These are phyloP conservation scores for Pythium graminicola DNA, from an alignment of 352 stramenopile genomes.

Conservation along the genomic window DNA sequence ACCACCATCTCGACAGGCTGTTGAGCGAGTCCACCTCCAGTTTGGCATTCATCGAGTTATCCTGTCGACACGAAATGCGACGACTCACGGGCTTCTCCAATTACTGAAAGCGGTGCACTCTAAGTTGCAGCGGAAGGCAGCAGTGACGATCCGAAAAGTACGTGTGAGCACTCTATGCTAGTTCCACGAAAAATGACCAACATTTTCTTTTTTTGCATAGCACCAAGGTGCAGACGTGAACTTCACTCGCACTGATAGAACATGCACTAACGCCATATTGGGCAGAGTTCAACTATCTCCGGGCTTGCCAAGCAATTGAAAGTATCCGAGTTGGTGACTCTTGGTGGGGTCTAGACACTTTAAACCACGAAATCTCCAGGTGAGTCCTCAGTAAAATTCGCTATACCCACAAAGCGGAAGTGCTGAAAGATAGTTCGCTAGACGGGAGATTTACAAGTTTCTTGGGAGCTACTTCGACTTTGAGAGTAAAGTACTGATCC, in stretches of 20 bases:
- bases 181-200: no score
- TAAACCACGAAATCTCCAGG: slow-evolving; percentile 24
- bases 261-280: not conserved
- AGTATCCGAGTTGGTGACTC: slow-evolving; percentile 46
- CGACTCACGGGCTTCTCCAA: slow-evolving; percentile 49
- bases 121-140: slow-evolving; percentile 38
- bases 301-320: slow-evolving; percentile 67
- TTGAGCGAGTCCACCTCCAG: slow-evolving; percentile 64
- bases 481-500: slow-evolving; percentile 66
- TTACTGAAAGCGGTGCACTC: slow-evolving; percentile 57
- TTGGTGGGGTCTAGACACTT: slow-evolving; percentile 24
- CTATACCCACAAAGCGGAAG: not conserved
- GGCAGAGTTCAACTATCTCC: slow-evolving; percentile 71
- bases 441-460: slow-evolving; percentile 56
- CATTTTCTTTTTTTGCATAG: no score
- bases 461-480: slow-evolving; percentile 77
- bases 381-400: not conserved
- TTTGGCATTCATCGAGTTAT: slow-evolving; percentile 65
- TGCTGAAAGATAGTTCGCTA: slow-evolving; percentile 14
- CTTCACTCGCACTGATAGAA: not conserved
- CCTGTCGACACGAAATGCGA: slow-evolving; percentile 63
- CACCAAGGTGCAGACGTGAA: slow-evolving; percentile 12
- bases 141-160: slow-evolving; percentile 66
- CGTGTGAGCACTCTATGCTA: not conserved
- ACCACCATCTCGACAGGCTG: slow-evolving; percentile 20